Evolutionary conservation across 306 rosid genomes (phyloP).

Genomic region (Quercus variabilis): DNA sequence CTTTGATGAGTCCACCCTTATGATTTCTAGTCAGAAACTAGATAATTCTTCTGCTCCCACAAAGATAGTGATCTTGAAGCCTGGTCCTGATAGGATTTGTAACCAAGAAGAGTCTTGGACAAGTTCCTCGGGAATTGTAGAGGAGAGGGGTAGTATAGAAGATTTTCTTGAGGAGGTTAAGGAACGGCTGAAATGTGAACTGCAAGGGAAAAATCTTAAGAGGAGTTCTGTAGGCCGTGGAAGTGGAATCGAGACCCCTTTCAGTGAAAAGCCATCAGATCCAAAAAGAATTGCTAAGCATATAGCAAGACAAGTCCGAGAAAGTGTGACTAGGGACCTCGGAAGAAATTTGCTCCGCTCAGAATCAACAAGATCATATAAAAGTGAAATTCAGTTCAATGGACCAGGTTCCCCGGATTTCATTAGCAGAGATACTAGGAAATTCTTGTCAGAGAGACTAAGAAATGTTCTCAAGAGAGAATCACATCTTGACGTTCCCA

Average conservation of each 20-base stretch:
- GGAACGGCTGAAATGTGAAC: conserved; percentile 76
- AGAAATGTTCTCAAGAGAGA: conserved; percentile 54
- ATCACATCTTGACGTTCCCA: conserved; percentile 31
- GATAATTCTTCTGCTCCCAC: conserved; percentile 51
- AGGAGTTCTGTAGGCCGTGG: conserved; percentile 63
- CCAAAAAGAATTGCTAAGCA: conserved; percentile 70
- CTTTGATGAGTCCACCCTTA: conserved; percentile 62
- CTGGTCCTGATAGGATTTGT: conserved; percentile 71
- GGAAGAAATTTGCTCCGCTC: conserved; percentile 52
- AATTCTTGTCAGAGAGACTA: conserved; percentile 59
- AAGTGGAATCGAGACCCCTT: conserved; percentile 80
- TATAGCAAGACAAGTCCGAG: conserved; percentile 73
- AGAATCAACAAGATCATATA: conserved; percentile 73
- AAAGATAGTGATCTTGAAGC: conserved; percentile 83
- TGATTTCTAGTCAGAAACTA: conserved; percentile 38
- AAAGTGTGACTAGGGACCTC: conserved; percentile 62
- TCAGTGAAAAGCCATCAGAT: conserved; percentile 67
- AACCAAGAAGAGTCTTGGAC: conserved; percentile 61
- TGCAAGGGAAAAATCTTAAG: conserved; percentile 59
- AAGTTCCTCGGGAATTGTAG: conserved; percentile 49
- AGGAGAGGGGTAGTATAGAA: conserved; percentile 68
- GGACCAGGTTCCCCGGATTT: conserved; percentile 61
- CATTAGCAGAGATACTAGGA: conserved; percentile 67
- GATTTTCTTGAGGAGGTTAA: conserved; percentile 94
- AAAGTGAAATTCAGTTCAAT: conserved; percentile 54